Evolutionary conservation across 1,284 basidiomycete genomes (phyloP).

Genomic region (Testicularia cyperi): DNA sequence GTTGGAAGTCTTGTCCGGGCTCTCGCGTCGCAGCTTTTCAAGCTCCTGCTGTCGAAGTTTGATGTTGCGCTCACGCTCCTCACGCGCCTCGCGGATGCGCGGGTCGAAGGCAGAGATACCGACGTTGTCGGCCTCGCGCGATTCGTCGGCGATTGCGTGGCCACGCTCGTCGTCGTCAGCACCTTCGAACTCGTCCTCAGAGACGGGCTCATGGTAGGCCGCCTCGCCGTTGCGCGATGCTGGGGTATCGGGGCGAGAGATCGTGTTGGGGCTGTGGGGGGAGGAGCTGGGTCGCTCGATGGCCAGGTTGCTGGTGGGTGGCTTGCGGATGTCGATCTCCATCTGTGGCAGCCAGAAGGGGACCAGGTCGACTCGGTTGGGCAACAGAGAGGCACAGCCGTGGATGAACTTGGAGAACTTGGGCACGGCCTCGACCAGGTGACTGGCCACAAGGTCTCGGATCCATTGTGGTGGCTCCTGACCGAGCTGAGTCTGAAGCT

Average conservation of each 20-base stretch:
- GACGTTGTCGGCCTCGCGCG: slow-evolving; percentile 52
- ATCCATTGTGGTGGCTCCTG: slow-evolving; percentile 97
- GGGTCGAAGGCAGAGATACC: slow-evolving; percentile 55
- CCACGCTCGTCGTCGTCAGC: slow-evolving; percentile 44
- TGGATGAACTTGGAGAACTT: slow-evolving; percentile 89
- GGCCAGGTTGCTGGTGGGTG: slow-evolving; percentile 42
- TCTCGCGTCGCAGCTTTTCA: slow-evolving; percentile 43
- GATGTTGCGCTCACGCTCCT: slow-evolving; percentile 57
- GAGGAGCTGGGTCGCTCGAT: slow-evolving; percentile 51
- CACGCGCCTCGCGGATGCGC: slow-evolving; percentile 50
- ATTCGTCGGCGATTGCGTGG: slow-evolving; percentile 43
- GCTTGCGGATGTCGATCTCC: slow-evolving; percentile 66
- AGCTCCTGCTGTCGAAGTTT: slow-evolving; percentile 49
- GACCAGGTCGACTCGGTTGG: slow-evolving; percentile 92
- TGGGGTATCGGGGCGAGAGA: slow-evolving; percentile 48
- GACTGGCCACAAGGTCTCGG: slow-evolving; percentile 86
- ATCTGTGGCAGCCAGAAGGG: slow-evolving; percentile 95
- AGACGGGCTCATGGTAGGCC: slow-evolving; percentile 56
- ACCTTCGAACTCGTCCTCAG: slow-evolving; percentile 58
- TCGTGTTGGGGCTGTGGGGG: slow-evolving; percentile 23
- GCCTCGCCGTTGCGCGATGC: slow-evolving; percentile 16
- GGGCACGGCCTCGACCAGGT: slow-evolving; percentile 68
- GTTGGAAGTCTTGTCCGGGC: slow-evolving; percentile 36
- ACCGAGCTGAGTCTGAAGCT: slow-evolving; percentile 92
- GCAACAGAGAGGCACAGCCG: slow-evolving; percentile 88